These are phyloP conservation scores for Exophiala spinifera DNA, from an alignment of 2,329 filamentous ascomycete genomes.

Conservation along the genomic window DNA sequence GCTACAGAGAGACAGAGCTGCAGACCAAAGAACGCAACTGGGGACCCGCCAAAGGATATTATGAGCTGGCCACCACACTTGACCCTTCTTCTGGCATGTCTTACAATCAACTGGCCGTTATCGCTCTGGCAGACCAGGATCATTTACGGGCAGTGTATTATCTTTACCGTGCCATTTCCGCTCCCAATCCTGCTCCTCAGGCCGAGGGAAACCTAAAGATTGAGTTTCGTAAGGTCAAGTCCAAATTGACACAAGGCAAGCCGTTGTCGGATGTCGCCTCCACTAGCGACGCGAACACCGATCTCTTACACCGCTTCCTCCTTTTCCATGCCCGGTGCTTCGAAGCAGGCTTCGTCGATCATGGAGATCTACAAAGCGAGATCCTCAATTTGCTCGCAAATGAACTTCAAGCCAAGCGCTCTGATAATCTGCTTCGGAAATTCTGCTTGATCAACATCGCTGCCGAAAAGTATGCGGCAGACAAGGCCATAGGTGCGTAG, in stretches of 20 bases:
- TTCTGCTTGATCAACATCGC: conserved; percentile 83
- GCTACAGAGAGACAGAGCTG: conserved; percentile 75
- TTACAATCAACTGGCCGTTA: conserved; percentile 87
- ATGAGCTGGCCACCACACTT: conserved; percentile 74
- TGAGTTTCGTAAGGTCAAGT: conserved; percentile 67
- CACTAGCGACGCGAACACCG: conserved; percentile 32
- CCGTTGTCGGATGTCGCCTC: conserved; percentile 40
- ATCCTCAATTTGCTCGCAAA: conserved; percentile 74
- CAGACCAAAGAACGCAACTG: conserved; percentile 72
- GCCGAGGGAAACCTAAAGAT: conserved; percentile 73
- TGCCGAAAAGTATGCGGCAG: conserved; percentile 49
- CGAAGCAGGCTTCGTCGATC: conserved; percentile 32
- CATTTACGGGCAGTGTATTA: conserved; percentile 86
- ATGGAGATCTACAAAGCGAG: conserved; percentile 79
- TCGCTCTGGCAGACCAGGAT: conserved; percentile 71
- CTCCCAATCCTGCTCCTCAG: conserved; percentile 69
- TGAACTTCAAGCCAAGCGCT: conserved; percentile 65
- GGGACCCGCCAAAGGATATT: conserved; percentile 78
- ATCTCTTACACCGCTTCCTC: conserved; percentile 35
- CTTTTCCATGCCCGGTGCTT: conserved; percentile 18
- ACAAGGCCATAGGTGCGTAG: conserved; percentile 14
- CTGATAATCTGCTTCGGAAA: conserved; percentile 67
- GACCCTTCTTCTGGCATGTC: conserved; percentile 75
- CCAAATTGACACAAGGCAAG: conserved; percentile 55
- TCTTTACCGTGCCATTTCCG: conserved; percentile 77